Evolutionary conservation across 805 yeast species (phyloP).

Genomic region (Metschnikowia arizonensis): DNA sequence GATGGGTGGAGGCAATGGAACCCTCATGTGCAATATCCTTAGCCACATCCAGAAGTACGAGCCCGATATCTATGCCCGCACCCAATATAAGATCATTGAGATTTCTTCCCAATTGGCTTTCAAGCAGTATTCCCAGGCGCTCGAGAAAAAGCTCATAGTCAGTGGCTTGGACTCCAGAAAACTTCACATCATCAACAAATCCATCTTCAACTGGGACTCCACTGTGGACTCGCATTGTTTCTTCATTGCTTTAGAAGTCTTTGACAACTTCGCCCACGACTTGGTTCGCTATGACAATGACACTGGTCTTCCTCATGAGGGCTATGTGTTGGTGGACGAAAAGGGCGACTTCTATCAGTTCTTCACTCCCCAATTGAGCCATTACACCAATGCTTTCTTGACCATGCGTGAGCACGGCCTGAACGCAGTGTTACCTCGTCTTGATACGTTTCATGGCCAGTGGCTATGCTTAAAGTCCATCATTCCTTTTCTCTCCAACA

Average conservation of each 20-base stretch:
- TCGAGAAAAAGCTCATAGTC: conserved; percentile 28
- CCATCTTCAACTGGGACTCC: conserved; percentile 71
- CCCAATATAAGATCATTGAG: conserved; percentile 69
- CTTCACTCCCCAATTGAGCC: conserved; percentile 58
- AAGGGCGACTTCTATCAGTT: conserved; percentile 74
- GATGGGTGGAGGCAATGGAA: conserved; percentile 89
- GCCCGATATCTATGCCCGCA: conserved; percentile 69
- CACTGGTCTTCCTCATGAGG: conserved; percentile 69
- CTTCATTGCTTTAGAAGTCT: conserved; percentile 75
- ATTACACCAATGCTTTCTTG: conserved; percentile 53
- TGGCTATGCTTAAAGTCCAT: conserved; percentile 25
- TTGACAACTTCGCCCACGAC: conserved; percentile 83
- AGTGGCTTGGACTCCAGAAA: conserved; percentile 50
- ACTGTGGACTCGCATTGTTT: conserved; percentile 63
- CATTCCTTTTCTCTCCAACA: conserved; percentile 27
- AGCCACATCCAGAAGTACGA: conserved; percentile 57
- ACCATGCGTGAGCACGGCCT: conserved; percentile 49
- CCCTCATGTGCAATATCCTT: conserved; percentile 71
- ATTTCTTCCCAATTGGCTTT: conserved; percentile 59
- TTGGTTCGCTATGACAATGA: conserved; percentile 67
- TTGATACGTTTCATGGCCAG: conserved; percentile 21
- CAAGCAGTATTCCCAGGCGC: conserved; percentile 46
- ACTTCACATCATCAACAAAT: conserved; percentile 64
- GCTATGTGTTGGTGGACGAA: conserved; percentile 68
- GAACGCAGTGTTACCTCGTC: conserved; percentile 31